Base-by-base conservation (phyloP, 2,329 filamentous ascomycete genomes). In the Apiospora marii region DNA sequence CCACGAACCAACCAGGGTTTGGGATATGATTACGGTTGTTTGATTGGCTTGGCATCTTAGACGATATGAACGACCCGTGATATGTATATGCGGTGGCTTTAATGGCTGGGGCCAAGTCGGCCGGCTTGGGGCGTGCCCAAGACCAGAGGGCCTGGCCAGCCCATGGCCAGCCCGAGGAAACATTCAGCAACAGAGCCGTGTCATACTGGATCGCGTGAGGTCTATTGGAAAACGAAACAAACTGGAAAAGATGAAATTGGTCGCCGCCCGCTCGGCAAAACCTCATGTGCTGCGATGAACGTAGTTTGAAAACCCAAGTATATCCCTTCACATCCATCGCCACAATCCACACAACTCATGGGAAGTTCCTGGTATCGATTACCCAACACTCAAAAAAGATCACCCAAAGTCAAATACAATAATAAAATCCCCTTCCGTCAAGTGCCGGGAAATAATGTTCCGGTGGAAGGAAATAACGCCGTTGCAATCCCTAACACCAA, bases 171-270 rank as follows among this genome's bases (percentile, higher is more conserved):
- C 19, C 53, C 53, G 30, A 61, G 30, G 30, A 61, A 64, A 64
- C 58, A 64, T 41, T 37, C 34, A 2, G 58, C 34, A 64, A 64
- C 58, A 8, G 30, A 37, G 30, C 30, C 19, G 12, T n/a, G 19
- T 8, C 58, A n/a, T 22, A 19, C 13, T 41, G 58, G n/a, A 64
- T 4, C 13, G 10, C 30, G 19, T 41, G 34, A 64, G 30, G 19
- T 64, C 58, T 64, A 64, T 64, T 64, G 58, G 22, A 37, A 64
- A 64, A 41, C 19, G 16, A 41, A 64, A n/a, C 30, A 41, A 61
- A 10, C 2, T n/a, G 16, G 3, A 14, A 14, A 13, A n/a, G 19
- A 41, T n/a, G n/a, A 41, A n/a, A 41, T 34, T n/a, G 12, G 19
- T 37, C 34, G 58, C 34, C 34, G 22, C 58, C 34, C 22, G 58